Base-by-base conservation (phyloP, 768 basidiomycete species). In the Epithele typhae region DNA sequence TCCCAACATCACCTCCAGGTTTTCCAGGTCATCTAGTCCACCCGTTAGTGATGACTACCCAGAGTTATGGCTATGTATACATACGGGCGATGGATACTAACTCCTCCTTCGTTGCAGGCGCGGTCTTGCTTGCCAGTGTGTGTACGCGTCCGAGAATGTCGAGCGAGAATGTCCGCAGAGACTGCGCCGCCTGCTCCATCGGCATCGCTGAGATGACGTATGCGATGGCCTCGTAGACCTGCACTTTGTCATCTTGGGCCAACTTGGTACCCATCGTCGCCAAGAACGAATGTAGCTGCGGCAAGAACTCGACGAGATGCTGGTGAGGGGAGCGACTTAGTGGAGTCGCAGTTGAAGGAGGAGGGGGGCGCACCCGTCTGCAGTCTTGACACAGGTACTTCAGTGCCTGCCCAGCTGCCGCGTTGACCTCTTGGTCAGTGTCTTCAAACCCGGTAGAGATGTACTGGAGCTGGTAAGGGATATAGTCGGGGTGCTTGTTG, bases 371-470 rank as follows among this genome's bases (percentile, higher is more conserved):
- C 59, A 90, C 92, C 72, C 78, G 72, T 72, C 86, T 92, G 70
- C 96, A 98, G 65, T 99, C 96, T 62, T 96, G 87, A 65, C 95
- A 98, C 51, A 99, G 75, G 67, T 89, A 97, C 63, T 93, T 95
- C 69, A 99, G 75, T 8, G 96, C 93, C 63, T 96, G 92, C 2
- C 94, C 91, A 3, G 96, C 91, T 17, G 96, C 96, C 17, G 92
- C 92, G 52, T 81, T 81, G 25, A 98, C 93, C 59, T 96, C 91
- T 1, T 64, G 44, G 61, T 92, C 88, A 2, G 73, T 50, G 60
- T 85, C 83, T 52, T 93, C 85, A 58, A 98, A 98, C 1, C 96
- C 95, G 19, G 83, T 73, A 8, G 93, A 92, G 41, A 98, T 87
- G 63, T 95, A 98, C 59, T 87, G 84, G 18, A 99, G 71, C 62